Evolutionary conservation across 2,329 filamentous ascomycete genomes (phyloP), one percentile per base, ranked within the genome.

Genomic region (Geosmithia flava): DNA sequence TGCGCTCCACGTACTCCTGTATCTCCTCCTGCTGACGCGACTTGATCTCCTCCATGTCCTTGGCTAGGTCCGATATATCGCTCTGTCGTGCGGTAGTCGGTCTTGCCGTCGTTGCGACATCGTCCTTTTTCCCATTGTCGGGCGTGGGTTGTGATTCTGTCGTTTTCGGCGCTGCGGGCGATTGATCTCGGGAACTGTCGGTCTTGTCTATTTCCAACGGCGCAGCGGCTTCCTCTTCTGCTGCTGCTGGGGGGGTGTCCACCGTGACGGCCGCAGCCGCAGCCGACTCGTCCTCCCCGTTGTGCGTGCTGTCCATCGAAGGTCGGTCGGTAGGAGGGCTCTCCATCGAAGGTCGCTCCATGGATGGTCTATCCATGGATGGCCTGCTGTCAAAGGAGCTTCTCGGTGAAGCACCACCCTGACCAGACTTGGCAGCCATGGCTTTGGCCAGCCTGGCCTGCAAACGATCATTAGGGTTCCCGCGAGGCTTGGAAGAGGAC

Each of bases 401-500:
- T 27, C 65, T 60, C 7, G 64, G 63, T 30, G 65, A 67, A 17
- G 53, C 37, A 7, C 44, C 45, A 11, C 20, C 72, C 16, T 19
- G 23, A 13, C 53, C 49, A 47, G 74, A 77, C 59, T 85, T 87
- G 50, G 83, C 83, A 3, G 83, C 87, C 57, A 96, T 80, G 29
- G 90, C 93, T 59, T 87, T 87, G 29, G 91, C 91, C 51, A 98
- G 74, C 52, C 89, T 78, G 62, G 95, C 90, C 61, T 96, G 90
- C 42, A 98, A 71, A 47, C 89, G 80, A 56, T 94, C 89, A 65
- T 88, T 93, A 51, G 78, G 71, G 64, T 87, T 93, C 51, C 77
- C 70, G 54, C 80, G 69, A 42, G 59, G 76, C 52, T 73, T 78
- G 42, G 76, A 79, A 5, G 84, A 84, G 20, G 83, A 75, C 59